These are phyloP conservation scores for Rhodofomes roseus DNA, from an alignment of 1,284 basidiomycete species.

Conservation along the genomic window DNA sequence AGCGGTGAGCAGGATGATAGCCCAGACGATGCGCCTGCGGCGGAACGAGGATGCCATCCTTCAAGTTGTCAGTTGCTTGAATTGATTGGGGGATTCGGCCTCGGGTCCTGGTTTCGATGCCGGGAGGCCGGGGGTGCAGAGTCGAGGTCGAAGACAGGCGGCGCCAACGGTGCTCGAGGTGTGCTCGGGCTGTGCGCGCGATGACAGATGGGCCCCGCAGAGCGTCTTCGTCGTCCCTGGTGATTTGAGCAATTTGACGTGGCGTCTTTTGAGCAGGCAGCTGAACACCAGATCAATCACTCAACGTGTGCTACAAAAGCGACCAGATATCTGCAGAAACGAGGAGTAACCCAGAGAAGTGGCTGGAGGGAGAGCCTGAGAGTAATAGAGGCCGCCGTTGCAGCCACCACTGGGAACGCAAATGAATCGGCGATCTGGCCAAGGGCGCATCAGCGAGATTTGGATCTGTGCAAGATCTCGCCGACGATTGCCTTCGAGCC, in stretches of 20 bases:
- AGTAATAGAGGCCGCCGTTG: neutral
- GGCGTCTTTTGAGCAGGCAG: neutral
- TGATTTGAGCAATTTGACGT: neutral
- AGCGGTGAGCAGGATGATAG: slow-evolving; percentile 25
- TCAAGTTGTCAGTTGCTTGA: neutral
- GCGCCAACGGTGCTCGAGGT: neutral
- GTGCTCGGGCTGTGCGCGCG: neutral
- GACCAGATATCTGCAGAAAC: neutral
- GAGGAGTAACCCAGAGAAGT: neutral
- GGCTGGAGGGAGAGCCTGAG: neutral
- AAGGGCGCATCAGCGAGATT: neutral
- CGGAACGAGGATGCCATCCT: slow-evolving; percentile 29
- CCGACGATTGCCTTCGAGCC: neutral
- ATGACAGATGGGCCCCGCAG: neutral
- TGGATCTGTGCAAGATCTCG: neutral
- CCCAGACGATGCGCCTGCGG: slow-evolving; percentile 41
- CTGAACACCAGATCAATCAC: neutral
- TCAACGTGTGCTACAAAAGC: neutral
- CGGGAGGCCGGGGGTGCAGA: neutral
- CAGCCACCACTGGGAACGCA: neutral
- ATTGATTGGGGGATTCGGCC: neutral
- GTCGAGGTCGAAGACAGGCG: neutral
- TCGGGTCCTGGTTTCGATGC: neutral
- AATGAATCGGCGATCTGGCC: neutral
- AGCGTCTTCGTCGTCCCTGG: neutral